Conservation (phyloP, 495 filamentous ascomycete species). For the Penicillium chermesinum region DNA sequence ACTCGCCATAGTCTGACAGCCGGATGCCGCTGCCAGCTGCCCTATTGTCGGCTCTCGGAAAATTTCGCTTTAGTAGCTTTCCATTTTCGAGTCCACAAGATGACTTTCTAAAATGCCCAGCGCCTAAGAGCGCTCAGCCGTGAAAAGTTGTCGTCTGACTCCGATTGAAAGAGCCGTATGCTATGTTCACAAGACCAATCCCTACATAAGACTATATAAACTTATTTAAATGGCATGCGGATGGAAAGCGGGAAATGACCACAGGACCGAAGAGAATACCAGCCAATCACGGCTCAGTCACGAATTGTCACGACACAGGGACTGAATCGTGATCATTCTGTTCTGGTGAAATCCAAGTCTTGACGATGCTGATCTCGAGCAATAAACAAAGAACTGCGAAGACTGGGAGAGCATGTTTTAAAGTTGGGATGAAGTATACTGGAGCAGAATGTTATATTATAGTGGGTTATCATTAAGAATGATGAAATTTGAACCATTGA, state of each 20-base stretch:
- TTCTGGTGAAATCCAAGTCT: conserved; percentile 7
- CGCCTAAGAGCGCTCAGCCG: neutral
- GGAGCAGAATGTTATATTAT: no score
- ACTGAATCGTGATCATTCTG: conserved; percentile 9
- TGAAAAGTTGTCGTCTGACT: conserved; percentile 7
- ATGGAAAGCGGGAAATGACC: conserved; percentile 7
- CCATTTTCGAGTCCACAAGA: neutral
- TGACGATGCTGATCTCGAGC: conserved; percentile 4
- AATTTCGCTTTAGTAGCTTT: neutral
- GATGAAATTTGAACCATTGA: no score
- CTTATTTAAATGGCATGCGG: neutral
- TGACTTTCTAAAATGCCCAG: neutral
- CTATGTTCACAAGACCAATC: no score
- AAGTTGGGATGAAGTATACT: no score
- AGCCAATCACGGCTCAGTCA: conserved; percentile 2
- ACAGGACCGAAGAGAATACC: conserved; percentile 1
- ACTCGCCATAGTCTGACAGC: neutral
- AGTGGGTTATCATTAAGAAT: no score
- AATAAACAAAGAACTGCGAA: no score
- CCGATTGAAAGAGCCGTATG: conserved; percentile 1
- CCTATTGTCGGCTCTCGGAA: neutral
- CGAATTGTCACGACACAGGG: neutral
- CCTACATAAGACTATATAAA: no score
- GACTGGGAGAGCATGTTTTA: no score
- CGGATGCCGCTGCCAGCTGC: neutral